Evolutionary conservation across 345 rosid genomes (phyloP).

Genomic region (Toxicodendron radicans): DNA sequence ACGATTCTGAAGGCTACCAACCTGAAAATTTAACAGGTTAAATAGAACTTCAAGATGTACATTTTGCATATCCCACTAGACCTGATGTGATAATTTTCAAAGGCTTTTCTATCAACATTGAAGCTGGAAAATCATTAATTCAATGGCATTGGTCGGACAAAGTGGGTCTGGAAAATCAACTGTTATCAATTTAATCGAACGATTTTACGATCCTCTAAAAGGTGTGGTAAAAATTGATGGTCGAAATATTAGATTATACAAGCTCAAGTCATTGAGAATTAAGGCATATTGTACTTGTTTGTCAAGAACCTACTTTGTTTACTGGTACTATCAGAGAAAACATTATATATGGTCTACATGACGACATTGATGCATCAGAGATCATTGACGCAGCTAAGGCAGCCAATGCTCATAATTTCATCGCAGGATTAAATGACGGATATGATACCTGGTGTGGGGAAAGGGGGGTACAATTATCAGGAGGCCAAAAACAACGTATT

Average conservation of each 20-base stretch:
- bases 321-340: conserved; percentile 60
- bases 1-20: conserved; percentile 40
- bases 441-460: conserved; percentile 66
- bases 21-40: conserved; percentile 41
- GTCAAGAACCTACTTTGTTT: conserved; percentile 69
- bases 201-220: conserved; percentile 57
- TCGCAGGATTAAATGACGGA: conserved; percentile 47
- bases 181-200: conserved; percentile 51
- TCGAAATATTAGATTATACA: conserved; percentile 43
- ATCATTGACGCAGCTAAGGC: conserved; percentile 50
- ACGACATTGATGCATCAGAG: conserved; percentile 39
- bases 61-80: conserved; percentile 60
- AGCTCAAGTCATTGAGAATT: conserved; percentile 49
- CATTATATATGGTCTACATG: conserved; percentile 44
- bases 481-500: conserved; percentile 73
- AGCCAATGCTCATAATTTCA: conserved; percentile 70
- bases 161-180: conserved; percentile 83
- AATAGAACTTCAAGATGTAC: conserved; percentile 41
- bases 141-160: conserved; percentile 67
- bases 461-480: conserved; percentile 61
- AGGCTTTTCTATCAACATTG: conserved; percentile 47
- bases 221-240: conserved; percentile 54
- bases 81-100: conserved; percentile 46
- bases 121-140: conserved; percentile 55
- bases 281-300: conserved; percentile 61